Evolutionary conservation across 228 moss, liverwort and hornwort genomes (phyloP).

Genomic region (Sphagnum fallax): DNA sequence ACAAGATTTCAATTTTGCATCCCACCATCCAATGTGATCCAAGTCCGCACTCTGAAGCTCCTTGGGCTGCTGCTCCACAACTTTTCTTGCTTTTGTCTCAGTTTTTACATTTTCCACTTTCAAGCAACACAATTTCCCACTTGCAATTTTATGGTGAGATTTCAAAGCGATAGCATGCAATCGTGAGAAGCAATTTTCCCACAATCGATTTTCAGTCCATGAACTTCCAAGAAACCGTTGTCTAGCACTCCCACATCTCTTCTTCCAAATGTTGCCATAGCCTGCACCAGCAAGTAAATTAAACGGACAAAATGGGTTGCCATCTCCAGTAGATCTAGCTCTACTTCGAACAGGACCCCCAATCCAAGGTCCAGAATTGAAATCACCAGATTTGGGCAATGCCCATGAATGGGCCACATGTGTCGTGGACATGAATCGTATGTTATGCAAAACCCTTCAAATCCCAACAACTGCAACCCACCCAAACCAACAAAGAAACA

Average conservation of each 20-base stretch:
- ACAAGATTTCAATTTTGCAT: constrained; percentile 48
- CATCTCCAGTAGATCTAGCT: not conserved
- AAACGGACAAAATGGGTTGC: not conserved
- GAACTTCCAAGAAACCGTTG: constrained; percentile 9
- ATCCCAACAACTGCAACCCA: no score
- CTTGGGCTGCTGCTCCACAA: constrained; percentile 1
- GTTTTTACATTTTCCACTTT: constrained; percentile 23
- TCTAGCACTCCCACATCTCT: not conserved
- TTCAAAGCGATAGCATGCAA: constrained; percentile 1
- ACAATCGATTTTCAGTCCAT: constrained; percentile 6
- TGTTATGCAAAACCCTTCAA: no score
- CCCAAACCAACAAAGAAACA: no score
- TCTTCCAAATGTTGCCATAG: no score
- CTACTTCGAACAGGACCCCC: no score
- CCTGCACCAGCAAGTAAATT: no score
- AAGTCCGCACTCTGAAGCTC: constrained; percentile 3
- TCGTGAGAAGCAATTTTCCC: constrained; percentile 3
- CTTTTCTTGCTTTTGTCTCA: constrained; percentile 3
- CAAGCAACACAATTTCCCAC: constrained; percentile 7
- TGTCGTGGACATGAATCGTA: constrained; percentile 20
- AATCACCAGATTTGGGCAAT: constrained; percentile 2
- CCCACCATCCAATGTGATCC: constrained; percentile 72
- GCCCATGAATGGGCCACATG: constrained; percentile 14
- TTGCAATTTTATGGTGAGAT: constrained; percentile 5
- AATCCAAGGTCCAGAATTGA: not conserved